phyloP scores from a whole-genome alignment of 306 rosid genomes.

The Oemleria cerasiformis region DNA sequence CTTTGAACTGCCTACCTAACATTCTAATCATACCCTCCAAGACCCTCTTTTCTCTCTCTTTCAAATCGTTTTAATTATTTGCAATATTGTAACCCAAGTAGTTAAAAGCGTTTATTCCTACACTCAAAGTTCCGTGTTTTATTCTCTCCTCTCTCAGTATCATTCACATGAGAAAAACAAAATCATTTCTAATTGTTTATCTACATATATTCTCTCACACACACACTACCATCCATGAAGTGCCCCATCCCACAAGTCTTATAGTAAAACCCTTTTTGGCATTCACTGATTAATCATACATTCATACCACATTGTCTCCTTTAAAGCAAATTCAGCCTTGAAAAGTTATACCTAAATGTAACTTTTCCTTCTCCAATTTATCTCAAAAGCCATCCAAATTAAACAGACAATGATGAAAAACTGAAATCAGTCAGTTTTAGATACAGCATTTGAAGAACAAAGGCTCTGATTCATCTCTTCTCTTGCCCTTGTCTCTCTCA shows the following conservation, averaged over 20 bases:
- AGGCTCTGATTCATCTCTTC: conserved; percentile 3
- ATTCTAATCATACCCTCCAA: conserved; percentile 7
- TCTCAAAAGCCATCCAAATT: conserved; percentile 2
- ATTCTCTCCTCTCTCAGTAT: neutral
- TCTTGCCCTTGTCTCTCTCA: conserved; percentile 18
- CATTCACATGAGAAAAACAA: too few relatives aligned
- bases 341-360: neutral
- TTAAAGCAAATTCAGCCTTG: conserved; percentile 17
- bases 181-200: neutral
- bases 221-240: conserved; percentile 11
- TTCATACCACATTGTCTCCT: conserved; percentile 5
- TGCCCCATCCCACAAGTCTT: neutral
- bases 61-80: neutral
- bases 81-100: too few relatives aligned
- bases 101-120: too few relatives aligned
- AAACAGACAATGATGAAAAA: neutral
- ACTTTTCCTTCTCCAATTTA: conserved; percentile 3
- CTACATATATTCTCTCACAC: conserved; percentile 15
- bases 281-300: neutral
- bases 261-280: neutral
- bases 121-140: neutral
- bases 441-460: neutral
- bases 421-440: neutral
- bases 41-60: neutral
- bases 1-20: conserved; percentile 12